Percentiles rank a stretch among this genome's conserved stretches.
phyloP scores from a whole-genome alignment of 306 rosid species.

The Cucumis melo region DNA sequence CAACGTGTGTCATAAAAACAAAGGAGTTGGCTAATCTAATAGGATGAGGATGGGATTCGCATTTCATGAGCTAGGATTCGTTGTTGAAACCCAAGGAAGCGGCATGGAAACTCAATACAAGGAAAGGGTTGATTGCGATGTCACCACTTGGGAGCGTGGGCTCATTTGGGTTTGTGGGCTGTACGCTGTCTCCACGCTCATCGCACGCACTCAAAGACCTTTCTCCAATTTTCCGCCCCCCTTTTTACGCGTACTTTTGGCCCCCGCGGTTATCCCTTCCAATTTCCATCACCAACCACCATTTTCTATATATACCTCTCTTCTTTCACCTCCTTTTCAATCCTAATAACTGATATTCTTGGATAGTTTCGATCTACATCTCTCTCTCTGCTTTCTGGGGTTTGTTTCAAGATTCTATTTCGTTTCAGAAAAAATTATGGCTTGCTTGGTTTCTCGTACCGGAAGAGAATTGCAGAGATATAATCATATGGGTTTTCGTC shows the following conservation, averaged over 20 bases:
- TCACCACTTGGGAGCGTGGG: background rate
- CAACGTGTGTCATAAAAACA: background rate
- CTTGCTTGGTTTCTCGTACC: conserved; percentile 69
- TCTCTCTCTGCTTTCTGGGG: background rate
- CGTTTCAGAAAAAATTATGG: conserved; percentile 17
- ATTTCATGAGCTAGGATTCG: background rate
- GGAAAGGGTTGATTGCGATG: background rate
- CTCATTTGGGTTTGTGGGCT: background rate
- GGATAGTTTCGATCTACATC: background rate
- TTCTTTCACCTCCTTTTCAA: background rate
- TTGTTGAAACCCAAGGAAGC: background rate
- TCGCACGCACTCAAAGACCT: conserved; percentile 7
- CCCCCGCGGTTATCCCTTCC: background rate
- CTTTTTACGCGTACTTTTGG: conserved; percentile 5
- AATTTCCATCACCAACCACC: background rate
- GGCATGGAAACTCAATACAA: background rate
- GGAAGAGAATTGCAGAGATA: conserved; percentile 89
- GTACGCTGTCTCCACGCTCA: background rate
- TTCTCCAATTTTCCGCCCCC: background rate
- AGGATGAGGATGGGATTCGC: no score
- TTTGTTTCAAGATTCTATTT: background rate
- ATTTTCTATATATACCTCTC: background rate
- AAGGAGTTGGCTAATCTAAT: background rate
- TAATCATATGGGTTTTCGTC: conserved; percentile 72
- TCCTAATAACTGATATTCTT: background rate